Percentiles rank a stretch among this genome's conserved stretches.
Conservation (phyloP, 805 yeast genomes). For the Ogataea nonfermentans region DNA sequence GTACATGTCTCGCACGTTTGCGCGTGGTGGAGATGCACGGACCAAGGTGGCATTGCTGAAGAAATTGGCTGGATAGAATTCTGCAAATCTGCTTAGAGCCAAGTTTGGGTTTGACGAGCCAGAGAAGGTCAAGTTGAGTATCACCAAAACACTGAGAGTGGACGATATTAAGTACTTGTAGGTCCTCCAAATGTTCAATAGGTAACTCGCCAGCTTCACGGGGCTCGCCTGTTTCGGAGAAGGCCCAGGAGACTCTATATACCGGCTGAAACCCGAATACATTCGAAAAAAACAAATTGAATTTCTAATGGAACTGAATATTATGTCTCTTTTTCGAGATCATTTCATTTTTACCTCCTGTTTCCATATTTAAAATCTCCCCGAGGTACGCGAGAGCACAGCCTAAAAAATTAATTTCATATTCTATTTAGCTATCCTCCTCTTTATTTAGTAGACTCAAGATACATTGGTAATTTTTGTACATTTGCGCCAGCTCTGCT, state of each 20-base stretch:
- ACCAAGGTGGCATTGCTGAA: constrained; percentile 2
- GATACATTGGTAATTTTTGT: constrained; percentile 29
- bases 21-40: constrained; percentile 18
- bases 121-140: constrained; percentile 1
- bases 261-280: constrained; percentile 8
- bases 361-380: background rate
- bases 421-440: background rate
- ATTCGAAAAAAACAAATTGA: background rate
- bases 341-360: background rate
- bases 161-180: constrained; percentile 7
- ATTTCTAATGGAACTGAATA: too few species aligned
- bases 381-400: background rate
- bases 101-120: background rate
- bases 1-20: constrained; percentile 23
- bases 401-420: background rate
- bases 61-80: constrained; percentile 11
- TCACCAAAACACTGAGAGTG: constrained; percentile 8
- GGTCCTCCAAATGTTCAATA: constrained; percentile 1
- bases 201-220: background rate
- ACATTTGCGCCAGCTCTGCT: constrained; percentile 29
- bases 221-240: background rate
- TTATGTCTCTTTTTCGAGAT: too few species aligned
- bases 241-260: constrained; percentile 7
- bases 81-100: background rate
- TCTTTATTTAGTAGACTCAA: constrained; percentile 12